Conservation (phyloP, 176 grass and related monocot species). For the Panicum miliaceum region DNA sequence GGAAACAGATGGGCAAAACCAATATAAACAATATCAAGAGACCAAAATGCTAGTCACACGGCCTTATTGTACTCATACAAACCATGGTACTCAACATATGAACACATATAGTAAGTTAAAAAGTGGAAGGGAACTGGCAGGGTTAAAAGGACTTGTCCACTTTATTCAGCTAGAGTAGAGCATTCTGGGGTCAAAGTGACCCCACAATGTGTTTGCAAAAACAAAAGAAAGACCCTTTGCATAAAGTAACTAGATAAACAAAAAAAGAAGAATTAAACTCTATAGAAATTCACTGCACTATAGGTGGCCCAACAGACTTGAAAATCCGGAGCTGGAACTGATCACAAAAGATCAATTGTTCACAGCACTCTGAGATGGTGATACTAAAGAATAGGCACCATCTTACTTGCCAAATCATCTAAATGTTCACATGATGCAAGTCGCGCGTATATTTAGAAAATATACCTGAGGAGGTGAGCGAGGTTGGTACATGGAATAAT, state of each 20-base stretch:
- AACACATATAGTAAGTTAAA: not conserved
- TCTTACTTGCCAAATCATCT: slow-evolving; percentile 23
- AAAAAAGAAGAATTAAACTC: not conserved
- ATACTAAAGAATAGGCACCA: not conserved
- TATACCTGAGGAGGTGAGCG: slow-evolving; percentile 77
- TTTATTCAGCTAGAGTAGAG: not conserved
- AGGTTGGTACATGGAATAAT: slow-evolving; percentile 82
- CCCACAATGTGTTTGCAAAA: not conserved
- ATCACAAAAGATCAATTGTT: slow-evolving; percentile 23
- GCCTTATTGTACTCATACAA: not conserved
- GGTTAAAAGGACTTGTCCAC: not conserved
- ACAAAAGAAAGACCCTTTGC: not conserved
- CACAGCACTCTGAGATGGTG: not conserved
- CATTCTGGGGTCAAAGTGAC: not conserved
- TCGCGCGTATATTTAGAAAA: slow-evolving; percentile 44
- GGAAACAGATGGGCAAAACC: slow-evolving; percentile 1
- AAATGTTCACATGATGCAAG: not conserved
- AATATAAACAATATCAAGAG: not conserved
- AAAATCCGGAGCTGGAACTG: not conserved
- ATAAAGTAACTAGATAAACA: not conserved
- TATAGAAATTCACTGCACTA: slow-evolving; percentile 3
- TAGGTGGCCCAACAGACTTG: not conserved
- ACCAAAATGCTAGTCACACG: not conserved
- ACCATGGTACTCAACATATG: not conserved
- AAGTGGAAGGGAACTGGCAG: not conserved